Evolutionary conservation across 1,284 basidiomycete species (phyloP).

Genomic region (Irpex sp.): DNA sequence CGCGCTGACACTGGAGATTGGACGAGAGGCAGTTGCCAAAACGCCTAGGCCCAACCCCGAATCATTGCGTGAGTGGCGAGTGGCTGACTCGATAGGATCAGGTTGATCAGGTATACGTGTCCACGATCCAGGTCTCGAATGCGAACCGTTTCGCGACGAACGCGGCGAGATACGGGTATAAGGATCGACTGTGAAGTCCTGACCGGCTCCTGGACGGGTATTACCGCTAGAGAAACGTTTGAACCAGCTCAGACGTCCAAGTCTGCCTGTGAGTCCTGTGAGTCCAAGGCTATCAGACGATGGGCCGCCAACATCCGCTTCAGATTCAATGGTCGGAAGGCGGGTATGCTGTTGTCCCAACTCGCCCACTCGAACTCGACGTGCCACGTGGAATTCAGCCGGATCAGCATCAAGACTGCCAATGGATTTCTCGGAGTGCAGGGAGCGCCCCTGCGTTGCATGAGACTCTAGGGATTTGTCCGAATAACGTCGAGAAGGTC

Average conservation of each 20-base stretch:
- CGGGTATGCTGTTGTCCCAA: constrained; percentile 26
- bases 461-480: constrained; percentile 20
- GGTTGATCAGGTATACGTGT: constrained; percentile 32
- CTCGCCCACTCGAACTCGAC: constrained; percentile 51
- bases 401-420: constrained; percentile 21
- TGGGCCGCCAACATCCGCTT: constrained; percentile 13
- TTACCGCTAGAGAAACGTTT: constrained; percentile 27
- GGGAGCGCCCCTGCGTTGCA: constrained; percentile 14
- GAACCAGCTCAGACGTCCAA: constrained; percentile 55
- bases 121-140: constrained; percentile 29
- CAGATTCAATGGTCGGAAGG: constrained; percentile 14
- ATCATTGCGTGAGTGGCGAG: constrained; percentile 17
- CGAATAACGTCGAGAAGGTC: constrained; percentile 23
- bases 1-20: constrained; percentile 51
- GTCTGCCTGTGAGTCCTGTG: constrained; percentile 35
- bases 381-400: constrained; percentile 53
- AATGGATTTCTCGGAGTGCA: constrained; percentile 25
- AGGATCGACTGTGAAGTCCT: constrained; percentile 14
- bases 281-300: constrained; percentile 35
- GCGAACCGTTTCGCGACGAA: constrained; percentile 28
- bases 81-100: constrained; percentile 26
- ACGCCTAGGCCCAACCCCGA: constrained; percentile 30
- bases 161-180: constrained; percentile 29
- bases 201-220: constrained; percentile 13
- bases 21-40: constrained; percentile 39